These are phyloP conservation scores for Lobulomyces angularis DNA, from an alignment of 192 early-diverging fungal genomes.

Conservation along the genomic window DNA sequence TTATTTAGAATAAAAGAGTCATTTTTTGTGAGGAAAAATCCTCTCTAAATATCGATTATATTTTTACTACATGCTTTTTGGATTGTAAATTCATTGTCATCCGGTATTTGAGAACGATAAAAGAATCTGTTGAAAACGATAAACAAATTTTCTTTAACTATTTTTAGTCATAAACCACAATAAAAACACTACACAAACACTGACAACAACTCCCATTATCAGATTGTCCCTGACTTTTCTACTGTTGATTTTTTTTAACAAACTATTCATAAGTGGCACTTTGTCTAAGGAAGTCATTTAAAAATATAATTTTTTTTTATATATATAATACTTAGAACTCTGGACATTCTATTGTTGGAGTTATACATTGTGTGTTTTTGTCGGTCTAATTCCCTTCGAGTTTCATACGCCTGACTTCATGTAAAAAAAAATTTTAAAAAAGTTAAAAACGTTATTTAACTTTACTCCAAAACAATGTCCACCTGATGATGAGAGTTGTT, in stretches of 20 bases:
- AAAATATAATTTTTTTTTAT: constrained; percentile 1
- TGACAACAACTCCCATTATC: constrained; percentile 59
- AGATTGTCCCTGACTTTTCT: constrained; percentile 55
- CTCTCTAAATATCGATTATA: too few species aligned
- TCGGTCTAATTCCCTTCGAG: constrained; percentile 47
- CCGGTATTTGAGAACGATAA: too few species aligned
- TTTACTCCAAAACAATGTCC: constrained; percentile 67
- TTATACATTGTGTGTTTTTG: constrained; percentile 46
- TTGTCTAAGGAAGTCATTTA: constrained; percentile 10
- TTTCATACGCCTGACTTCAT: constrained; percentile 62
- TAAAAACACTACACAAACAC: constrained; percentile 32
- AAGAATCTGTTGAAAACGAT: too few species aligned
- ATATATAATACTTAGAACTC: constrained; percentile 31
- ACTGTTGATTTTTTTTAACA: constrained; percentile 56
- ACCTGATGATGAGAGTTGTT: constrained; percentile 61
- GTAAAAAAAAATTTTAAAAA: constrained; percentile 4
- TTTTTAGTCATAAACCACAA: too few species aligned
- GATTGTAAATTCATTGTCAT: too few species aligned
- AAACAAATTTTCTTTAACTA: too few species aligned
- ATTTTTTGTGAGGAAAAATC: too few species aligned
- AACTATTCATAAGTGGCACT: constrained; percentile 58
- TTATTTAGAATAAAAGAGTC: too few species aligned
- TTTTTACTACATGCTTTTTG: too few species aligned
- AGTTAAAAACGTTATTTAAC: not conserved
- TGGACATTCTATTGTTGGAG: constrained; percentile 38